Base-by-base conservation (phyloP, 495 filamentous ascomycete genomes). In the Penicillium alfredii region DNA sequence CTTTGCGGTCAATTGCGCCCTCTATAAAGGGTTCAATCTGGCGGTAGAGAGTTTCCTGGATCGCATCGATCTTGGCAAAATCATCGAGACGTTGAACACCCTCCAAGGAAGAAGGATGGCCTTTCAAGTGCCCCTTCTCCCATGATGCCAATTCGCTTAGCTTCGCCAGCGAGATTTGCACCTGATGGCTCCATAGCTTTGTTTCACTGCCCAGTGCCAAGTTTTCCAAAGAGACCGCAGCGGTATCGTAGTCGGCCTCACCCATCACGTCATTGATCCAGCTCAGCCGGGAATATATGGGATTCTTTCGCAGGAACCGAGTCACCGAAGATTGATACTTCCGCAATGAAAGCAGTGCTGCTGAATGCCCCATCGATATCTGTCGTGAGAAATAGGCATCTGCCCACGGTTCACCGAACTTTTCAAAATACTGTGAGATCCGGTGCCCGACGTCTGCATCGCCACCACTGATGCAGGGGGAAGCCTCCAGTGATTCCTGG, bases 211-310 rank as follows among this genome's bases (percentile, higher is more conserved):
- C 61, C 21, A 77, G 58, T 7, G 84, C 88, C 4, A 84, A 61
- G 7, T 73, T 59, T 17, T 81, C 60, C 17, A 98, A 71, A 1
- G 72, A 79, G 18, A 74, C 58, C 7, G 79, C 79, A 9, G 90
- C 89, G 38, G 68, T 68, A 20, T 73, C 64, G 44, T 84, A 90
- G 34, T 92, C 75, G 35, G 78, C 69, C 53, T 87, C 81, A 13
- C 75, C 68, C 33, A 74, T 61, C 12, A 95, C 76, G 49, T 95
- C 88, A 58, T 97, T 90, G 60, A 98, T 90, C 92, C 92, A 98
- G 24, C 81, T 72, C n/a, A 96, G 58, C 47, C 84, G 85, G 24
- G 79, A 76, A 29, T 85, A 80, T 44, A 76, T 61, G 7, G 77
- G 74, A 44, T 80, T 71, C 17, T 69, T 75, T 19, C 83, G 77